phyloP scores from a whole-genome alignment of 306 rosid species.

The Comarum palustre region DNA sequence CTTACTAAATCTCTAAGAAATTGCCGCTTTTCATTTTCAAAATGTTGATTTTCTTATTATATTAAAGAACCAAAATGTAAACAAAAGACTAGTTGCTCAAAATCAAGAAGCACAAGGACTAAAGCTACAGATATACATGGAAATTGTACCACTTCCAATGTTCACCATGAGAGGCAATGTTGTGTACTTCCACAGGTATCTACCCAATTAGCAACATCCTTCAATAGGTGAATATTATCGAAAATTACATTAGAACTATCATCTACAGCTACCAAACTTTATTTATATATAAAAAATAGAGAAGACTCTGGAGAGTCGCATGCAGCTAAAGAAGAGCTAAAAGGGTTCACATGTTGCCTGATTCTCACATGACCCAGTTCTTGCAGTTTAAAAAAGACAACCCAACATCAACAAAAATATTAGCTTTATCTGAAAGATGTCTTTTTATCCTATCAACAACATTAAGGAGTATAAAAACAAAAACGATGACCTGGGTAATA shows the following conservation, averaged over 20 bases:
- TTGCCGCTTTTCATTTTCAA: too few relatives aligned
- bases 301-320: slow-evolving; percentile 23
- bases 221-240: neutral
- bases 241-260: neutral
- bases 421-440: neutral
- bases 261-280: too few relatives aligned
- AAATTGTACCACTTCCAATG: slow-evolving; percentile 73
- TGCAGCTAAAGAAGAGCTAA: slow-evolving; percentile 71
- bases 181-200: slow-evolving; percentile 70
- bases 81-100: too few relatives aligned
- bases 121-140: neutral
- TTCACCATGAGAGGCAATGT: slow-evolving; percentile 84
- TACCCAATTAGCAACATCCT: slow-evolving; percentile 20
- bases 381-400: too few relatives aligned
- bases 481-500: slow-evolving; percentile 21
- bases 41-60: too few relatives aligned
- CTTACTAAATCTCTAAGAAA: too few relatives aligned
- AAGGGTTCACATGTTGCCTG: slow-evolving; percentile 80
- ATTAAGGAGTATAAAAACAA: neutral
- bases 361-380: slow-evolving; percentile 45
- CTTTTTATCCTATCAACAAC: neutral
- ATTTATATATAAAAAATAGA: neutral
- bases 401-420: neutral
- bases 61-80: too few relatives aligned
- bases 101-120: too few relatives aligned